A percentile compares a stretch with the other conserved stretches of the same genome.
Evolutionary conservation across 129 eudicot genomes (phyloP).

Genomic region (Mikania micrantha): DNA sequence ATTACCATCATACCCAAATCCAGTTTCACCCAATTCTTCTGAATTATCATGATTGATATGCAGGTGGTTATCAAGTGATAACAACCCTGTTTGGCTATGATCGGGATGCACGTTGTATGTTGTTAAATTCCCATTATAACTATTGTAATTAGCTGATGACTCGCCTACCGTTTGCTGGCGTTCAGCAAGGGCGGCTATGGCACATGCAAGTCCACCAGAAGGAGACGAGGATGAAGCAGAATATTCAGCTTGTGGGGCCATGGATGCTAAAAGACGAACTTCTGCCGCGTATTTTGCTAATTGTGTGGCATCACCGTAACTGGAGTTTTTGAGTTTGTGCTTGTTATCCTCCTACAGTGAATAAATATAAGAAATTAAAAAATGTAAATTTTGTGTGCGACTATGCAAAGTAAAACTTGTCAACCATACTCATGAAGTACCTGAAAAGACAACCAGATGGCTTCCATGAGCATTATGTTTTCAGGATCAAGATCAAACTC

Average conservation of each 20-base stretch:
- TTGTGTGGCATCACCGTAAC: slow-evolving; percentile 37
- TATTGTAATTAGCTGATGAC: slow-evolving; percentile 41
- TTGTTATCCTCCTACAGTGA: slow-evolving; percentile 69
- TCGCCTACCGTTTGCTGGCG: slow-evolving; percentile 63
- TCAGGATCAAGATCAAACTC: slow-evolving; percentile 93
- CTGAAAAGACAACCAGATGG: slow-evolving; percentile 95
- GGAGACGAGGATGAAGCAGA: slow-evolving; percentile 61
- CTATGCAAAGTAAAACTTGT: background rate
- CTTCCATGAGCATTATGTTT: slow-evolving; percentile 98
- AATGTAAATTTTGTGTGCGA: background rate
- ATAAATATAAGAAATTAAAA: background rate
- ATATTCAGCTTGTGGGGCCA: slow-evolving; percentile 33
- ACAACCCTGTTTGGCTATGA: slow-evolving; percentile 31
- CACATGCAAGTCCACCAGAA: slow-evolving; percentile 90
- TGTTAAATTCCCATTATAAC: slow-evolving; percentile 24
- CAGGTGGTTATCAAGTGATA: slow-evolving; percentile 34
- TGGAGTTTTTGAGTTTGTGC: slow-evolving; percentile 24
- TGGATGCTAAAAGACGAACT: slow-evolving; percentile 34
- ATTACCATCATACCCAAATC: slow-evolving; percentile 31
- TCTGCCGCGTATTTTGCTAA: slow-evolving; percentile 44
- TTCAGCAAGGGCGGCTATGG: slow-evolving; percentile 81
- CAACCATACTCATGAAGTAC: slow-evolving; percentile 25
- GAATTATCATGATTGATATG: slow-evolving; percentile 30
- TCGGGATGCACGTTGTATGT: slow-evolving; percentile 39
- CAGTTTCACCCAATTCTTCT: slow-evolving; percentile 36